phyloP scores from a whole-genome alignment of 495 filamentous ascomycete species.

The Hypoxylon lienhwacheense region DNA sequence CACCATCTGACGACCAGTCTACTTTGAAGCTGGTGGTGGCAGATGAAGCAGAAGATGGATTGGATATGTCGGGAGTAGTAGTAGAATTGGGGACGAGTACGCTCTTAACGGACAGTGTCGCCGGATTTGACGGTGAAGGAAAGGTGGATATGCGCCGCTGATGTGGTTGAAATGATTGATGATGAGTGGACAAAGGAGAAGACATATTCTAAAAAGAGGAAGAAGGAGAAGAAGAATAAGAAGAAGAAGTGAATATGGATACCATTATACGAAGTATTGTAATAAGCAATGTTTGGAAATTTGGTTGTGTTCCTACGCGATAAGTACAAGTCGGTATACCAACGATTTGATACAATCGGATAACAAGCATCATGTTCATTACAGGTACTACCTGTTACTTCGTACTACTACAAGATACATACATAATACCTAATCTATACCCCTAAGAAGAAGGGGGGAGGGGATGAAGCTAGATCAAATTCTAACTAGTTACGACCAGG shows the following conservation, averaged over 20 bases:
- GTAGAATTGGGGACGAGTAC: constrained; percentile 26
- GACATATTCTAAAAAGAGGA: constrained; percentile 27
- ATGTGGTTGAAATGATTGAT: constrained; percentile 11
- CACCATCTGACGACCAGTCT: constrained; percentile 38
- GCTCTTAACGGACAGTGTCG: constrained; percentile 30
- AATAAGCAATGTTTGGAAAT: no score
- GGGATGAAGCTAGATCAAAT: constrained; percentile 10
- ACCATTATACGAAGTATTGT: no score
- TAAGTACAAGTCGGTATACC: constrained; percentile 7
- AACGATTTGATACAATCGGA: constrained; percentile 8
- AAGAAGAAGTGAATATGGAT: no score
- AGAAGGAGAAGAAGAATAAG: no score
- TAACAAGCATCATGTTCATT: constrained; percentile 11
- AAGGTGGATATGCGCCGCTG: constrained; percentile 19
- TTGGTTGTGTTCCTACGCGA: background rate
- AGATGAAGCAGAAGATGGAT: constrained; percentile 38
- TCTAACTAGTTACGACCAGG: background rate
- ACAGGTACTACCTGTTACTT: no score
- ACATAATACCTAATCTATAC: no score
- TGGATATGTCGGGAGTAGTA: constrained; percentile 32
- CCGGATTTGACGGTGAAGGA: constrained; percentile 16
- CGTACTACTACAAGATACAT: no score
- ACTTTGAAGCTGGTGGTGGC: constrained; percentile 40
- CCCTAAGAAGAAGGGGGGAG: no score
- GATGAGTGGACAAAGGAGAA: constrained; percentile 36